Evolutionary conservation across 257 asterid genomes (phyloP).

Genomic region (Capsicum rhomboideum): DNA sequence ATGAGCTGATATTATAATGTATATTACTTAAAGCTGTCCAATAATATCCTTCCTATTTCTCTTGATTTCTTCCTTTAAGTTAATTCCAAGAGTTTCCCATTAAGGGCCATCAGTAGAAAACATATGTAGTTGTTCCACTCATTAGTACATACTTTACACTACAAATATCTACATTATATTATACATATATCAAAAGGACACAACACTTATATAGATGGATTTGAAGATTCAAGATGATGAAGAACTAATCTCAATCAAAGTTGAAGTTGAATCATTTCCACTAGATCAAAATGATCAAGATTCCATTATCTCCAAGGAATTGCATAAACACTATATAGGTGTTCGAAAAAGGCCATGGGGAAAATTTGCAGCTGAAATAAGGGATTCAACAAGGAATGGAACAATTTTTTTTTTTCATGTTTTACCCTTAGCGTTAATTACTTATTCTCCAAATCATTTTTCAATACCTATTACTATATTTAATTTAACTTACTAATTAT

Average conservation of each 20-base stretch:
- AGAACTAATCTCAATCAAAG: background rate
- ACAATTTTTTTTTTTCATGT: too few relatives aligned
- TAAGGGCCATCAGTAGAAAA: background rate
- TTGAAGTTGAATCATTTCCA: background rate
- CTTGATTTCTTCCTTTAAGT: background rate
- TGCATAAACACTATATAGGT: background rate
- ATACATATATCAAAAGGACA: background rate
- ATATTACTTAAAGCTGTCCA: too few relatives aligned
- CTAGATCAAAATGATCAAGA: background rate
- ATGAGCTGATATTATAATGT: too few relatives aligned
- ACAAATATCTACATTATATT: background rate
- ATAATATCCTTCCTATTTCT: background rate
- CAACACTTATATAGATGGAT: background rate
- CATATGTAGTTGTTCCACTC: background rate
- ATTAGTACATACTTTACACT: background rate
- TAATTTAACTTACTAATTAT: too few relatives aligned
- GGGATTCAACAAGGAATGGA: constrained; percentile 9
- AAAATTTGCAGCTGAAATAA: constrained; percentile 12
- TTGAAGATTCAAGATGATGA: background rate
- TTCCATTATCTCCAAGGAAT: background rate
- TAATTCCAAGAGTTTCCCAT: background rate
- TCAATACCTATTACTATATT: too few relatives aligned
- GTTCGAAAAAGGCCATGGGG: constrained; percentile 18
- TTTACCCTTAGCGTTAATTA: too few relatives aligned
- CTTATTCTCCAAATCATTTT: too few relatives aligned